Conservation (phyloP, 2,329 filamentous ascomycete genomes). For the Calonectria hawksworthii region DNA sequence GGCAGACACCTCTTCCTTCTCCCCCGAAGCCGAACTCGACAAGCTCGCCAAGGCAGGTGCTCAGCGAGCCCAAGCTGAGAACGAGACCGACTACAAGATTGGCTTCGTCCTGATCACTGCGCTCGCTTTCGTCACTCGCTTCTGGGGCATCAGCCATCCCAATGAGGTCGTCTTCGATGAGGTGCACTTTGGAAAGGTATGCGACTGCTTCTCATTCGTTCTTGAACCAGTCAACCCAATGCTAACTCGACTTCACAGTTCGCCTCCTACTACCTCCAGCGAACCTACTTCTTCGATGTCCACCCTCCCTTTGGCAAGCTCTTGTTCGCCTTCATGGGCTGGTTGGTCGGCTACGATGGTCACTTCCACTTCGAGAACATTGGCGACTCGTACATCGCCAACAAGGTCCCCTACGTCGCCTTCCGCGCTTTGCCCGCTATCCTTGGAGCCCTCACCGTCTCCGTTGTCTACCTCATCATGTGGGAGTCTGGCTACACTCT, state of each 20-base stretch:
- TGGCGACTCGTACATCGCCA: constrained; percentile 96
- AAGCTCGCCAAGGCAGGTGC: constrained; percentile 59
- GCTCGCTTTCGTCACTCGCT: constrained; percentile 90
- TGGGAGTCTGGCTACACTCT: constrained; percentile 99
- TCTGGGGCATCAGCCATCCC: constrained; percentile 96
- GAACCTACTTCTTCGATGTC: constrained; percentile 99
- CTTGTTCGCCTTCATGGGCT: constrained; percentile 95
- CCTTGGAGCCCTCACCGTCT: constrained; percentile 91
- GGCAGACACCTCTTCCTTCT: constrained; percentile 53
- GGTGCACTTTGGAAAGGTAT: constrained; percentile 98
- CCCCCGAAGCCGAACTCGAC: constrained; percentile 64
- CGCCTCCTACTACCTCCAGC: constrained; percentile 88
- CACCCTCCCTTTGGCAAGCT: constrained; percentile 99
- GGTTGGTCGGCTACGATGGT: constrained; percentile 97
- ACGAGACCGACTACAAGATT: constrained; percentile 89
- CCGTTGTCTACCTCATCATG: constrained; percentile 97
- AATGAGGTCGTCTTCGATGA: constrained; percentile 99
- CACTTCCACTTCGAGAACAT: constrained; percentile 99
- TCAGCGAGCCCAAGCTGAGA: constrained; percentile 54
- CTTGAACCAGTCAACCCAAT: constrained; percentile 10
- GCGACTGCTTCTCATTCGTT: constrained; percentile 38
- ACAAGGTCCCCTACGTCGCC: constrained; percentile 97
- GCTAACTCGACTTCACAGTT: constrained; percentile 62
- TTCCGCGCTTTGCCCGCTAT: constrained; percentile 94
- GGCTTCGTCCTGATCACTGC: constrained; percentile 82